Evolutionary conservation across 805 yeast genomes (phyloP), one percentile per base, ranked within the genome.

Genomic region (Priceomyces carsonii): DNA sequence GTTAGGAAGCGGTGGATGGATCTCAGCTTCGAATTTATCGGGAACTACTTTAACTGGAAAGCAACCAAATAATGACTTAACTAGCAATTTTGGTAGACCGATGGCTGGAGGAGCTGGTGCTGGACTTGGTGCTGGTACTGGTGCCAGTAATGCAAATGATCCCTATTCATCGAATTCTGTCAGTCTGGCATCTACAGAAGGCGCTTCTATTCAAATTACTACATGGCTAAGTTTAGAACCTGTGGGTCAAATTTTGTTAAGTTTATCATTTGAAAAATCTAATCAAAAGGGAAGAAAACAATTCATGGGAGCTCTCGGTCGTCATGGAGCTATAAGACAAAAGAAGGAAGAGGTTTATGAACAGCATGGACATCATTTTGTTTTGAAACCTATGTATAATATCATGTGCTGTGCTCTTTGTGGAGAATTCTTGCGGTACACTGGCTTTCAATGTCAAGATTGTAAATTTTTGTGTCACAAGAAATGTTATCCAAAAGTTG

Each of bases 311-410:
- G 71, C 66, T 3, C 55, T 68, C 41, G 75, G 83, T 5, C 95
- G 99, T 72, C 96, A 91, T 57, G 98, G 97, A 67, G 99, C 99
- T 43, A 91, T 93, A 45, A 84, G 96, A 53, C 93, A 88, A 60
- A 81, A 90, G 66, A 88, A 90, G 48, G 87, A 82, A 53, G 95
- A 86, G 47, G 87, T 93, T 2, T 86, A 81, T 56, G 96, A 91
- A 61, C 93, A 88, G 50, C 95, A 88, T 57, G 99, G 99, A 12
- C 99, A 93, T 65, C 95, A 88, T 61, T 93, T 93, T 64, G 95
- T 87, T 27, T 96, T 87, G 59, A 91, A 87, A 50, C 96, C 89
- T 57, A 89, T 90, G 57, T 93, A 93, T 72, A 87, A 86, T 50
- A 87, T 93, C 54, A 91, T 93, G 97, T 79, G 93, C 47, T 93